Base-by-base conservation (phyloP, 2,329 filamentous ascomycete species). In the Tolypocladium sp. region DNA sequence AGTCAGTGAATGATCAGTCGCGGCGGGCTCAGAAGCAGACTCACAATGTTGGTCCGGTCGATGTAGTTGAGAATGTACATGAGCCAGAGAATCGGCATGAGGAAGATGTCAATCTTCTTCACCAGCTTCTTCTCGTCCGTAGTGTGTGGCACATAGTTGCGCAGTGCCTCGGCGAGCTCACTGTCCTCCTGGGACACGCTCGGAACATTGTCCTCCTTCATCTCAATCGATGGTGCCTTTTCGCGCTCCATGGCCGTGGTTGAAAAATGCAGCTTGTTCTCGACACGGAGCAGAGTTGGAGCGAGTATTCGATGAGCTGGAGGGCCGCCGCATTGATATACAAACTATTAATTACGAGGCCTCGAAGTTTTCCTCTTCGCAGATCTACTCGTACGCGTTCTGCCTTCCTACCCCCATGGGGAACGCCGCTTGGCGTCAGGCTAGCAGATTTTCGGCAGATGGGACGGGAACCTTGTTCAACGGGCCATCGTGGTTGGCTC, bases 1-100 rank as follows among this genome's bases (percentile, higher is more conserved):
- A 27, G 42, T 25, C 13, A 7, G 44, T 6, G 12, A 25, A 17
- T 46, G 12, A 15, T 33, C 22, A 17, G 22, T 1, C n/a, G 10
- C 44, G 44, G 22, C 30, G 30, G 7, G 9, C 41, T 22, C 22
- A 22, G 4, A 27, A 27, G 13, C 33, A 37, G 20, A 59, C 65
- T 59, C 52, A 68, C 68, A 46, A 70, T 70, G 55, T 70, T 70
- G 15, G 65, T 68, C 12, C 68, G 61, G 55, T 70, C 68, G 30
- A 70, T 63, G 59, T 70, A 70, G 9, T 67, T 68, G 38, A 69
- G 61, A 6, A 69, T 66, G 49, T 70, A 70, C 42, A 85, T 78
- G 66, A 77, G 22, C 73, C 86, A 76, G 85, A 90, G 58, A 81
- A 72, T 73, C 1, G 79, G 79, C 38, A 73, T 62, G 42, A 73